Conservation (phyloP, 2,329 filamentous ascomycete genomes). For the Dothidotthia symphoricarpi region DNA sequence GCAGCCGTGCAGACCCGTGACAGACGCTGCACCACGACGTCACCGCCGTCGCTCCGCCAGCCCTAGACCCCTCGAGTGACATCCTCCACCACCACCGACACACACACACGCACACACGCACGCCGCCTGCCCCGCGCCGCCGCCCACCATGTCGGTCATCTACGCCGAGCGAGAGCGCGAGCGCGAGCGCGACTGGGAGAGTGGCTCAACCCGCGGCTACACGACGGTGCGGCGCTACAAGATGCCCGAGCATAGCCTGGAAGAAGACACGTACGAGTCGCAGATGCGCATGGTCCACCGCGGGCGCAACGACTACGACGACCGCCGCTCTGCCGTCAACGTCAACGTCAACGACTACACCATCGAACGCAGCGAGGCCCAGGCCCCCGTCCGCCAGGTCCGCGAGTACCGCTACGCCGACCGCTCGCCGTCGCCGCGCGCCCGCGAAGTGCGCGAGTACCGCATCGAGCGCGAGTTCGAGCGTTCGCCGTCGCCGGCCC, state of each 20-base stretch:
- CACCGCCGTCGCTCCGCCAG: too few relatives aligned
- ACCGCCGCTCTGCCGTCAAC: constrained; percentile 30
- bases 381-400: constrained; percentile 31
- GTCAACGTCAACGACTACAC: constrained; percentile 39
- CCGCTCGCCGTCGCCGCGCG: constrained; percentile 44
- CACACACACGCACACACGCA: too few relatives aligned
- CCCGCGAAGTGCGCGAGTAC: constrained; percentile 50
- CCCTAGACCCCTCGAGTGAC: too few relatives aligned
- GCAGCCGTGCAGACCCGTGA: too few relatives aligned
- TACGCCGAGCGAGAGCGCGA: constrained; percentile 45
- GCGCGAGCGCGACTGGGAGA: constrained; percentile 48
- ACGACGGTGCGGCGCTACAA: constrained; percentile 60
- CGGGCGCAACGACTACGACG: constrained; percentile 33
- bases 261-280: constrained; percentile 46
- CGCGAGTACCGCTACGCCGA: constrained; percentile 42
- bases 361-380: constrained; percentile 36
- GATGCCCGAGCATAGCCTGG: constrained; percentile 48
- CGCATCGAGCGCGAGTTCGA: constrained; percentile 54
- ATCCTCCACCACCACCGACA: too few relatives aligned
- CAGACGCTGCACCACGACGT: too few relatives aligned
- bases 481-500: constrained; percentile 48
- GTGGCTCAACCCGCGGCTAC: constrained; percentile 36
- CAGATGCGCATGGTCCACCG: constrained; percentile 51
- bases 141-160: constrained; percentile 46
- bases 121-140: background rate